phyloP scores from a whole-genome alignment of 1,284 basidiomycete genomes.

The Trichosporon coremiiforme region DNA sequence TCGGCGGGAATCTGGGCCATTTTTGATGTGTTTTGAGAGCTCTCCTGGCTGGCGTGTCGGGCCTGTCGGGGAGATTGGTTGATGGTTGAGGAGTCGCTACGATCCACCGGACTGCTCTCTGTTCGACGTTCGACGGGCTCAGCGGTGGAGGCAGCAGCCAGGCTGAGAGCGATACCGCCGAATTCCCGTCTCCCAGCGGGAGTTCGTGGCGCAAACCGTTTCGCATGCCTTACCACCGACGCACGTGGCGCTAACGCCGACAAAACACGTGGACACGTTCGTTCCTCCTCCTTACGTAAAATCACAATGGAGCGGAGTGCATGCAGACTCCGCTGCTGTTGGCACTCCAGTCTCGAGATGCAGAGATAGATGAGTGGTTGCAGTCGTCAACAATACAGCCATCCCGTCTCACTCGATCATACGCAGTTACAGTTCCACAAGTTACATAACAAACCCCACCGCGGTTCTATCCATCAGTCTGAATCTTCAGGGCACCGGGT shows the following conservation, averaged over 20 bases:
- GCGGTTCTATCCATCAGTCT: no score
- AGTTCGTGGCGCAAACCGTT: slow-evolving; percentile 1
- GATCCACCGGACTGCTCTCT: slow-evolving; percentile 7
- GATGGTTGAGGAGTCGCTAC: slow-evolving; percentile 18
- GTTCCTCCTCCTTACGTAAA: background rate
- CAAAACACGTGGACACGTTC: background rate
- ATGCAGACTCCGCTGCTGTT: background rate
- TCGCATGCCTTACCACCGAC: background rate
- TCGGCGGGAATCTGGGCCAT: slow-evolving; percentile 66
- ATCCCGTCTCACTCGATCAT: no score
- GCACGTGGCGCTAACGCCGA: background rate
- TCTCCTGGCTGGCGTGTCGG: slow-evolving; percentile 22
- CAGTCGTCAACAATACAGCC: no score
- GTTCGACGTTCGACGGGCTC: slow-evolving; percentile 17
- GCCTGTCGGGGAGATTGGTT: slow-evolving; percentile 18
- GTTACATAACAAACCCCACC: no score
- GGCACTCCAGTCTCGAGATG: no score
- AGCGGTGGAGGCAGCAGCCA: slow-evolving; percentile 7
- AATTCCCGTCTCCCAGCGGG: background rate
- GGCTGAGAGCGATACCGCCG: background rate
- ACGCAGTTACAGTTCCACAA: no score
- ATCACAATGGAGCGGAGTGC: background rate
- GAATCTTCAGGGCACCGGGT: no score
- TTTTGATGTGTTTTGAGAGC: slow-evolving; percentile 26
- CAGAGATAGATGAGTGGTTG: no score